Evolutionary conservation across 176 grass and related monocot genomes (phyloP), one percentile per base, ranked within the genome.

Genomic region (Tillandsia leiboldiana): DNA sequence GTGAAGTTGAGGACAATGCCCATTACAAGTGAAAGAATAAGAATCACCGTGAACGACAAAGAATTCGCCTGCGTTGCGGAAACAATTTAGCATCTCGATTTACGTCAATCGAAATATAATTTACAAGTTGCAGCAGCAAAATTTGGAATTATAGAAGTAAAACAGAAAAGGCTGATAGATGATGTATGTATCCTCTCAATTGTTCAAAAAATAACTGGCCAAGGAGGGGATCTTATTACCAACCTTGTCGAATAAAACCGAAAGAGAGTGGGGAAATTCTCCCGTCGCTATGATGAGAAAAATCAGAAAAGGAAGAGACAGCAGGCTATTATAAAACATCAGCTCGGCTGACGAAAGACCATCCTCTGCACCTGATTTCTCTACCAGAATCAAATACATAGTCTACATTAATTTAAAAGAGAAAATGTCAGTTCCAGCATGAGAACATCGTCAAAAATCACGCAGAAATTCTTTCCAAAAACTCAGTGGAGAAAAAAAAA

Each of bases 351-450:
- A 92, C 11, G 93, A 90, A 90, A 97, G 93, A 17, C 93, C 89
- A 69, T 97, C 93, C 63, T 97, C 93, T 4, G 84, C 86, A 1
- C 93, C 93, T 68, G 89, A 97, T 77, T 97, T 97, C 76, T 97
- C 93, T 70, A 97, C 93, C 12, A 97, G 79, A 64, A 97, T 64
- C 68, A 97, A 80, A 83, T 97, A 97, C 93, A 92, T 92, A 10
- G 93, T 97, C 93, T 97, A 81, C 78, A 90, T 69, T 26, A 17
- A 81, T 48, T 42, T 42, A 7, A 42, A 42, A 7, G 33, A 81
- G 33, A 28, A 84, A 42, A 12, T 48, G 51, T 77, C 70, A 89
- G 62, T 57, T 76, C 22, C 56, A 61, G 10, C 6, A 72, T 11
- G 11, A 20, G 28, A 49, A 26, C 6, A 24, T 12, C 9, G 23